Base-by-base conservation (phyloP, 2,329 filamentous ascomycete genomes). In the Chrysosporium queenslandicum region DNA sequence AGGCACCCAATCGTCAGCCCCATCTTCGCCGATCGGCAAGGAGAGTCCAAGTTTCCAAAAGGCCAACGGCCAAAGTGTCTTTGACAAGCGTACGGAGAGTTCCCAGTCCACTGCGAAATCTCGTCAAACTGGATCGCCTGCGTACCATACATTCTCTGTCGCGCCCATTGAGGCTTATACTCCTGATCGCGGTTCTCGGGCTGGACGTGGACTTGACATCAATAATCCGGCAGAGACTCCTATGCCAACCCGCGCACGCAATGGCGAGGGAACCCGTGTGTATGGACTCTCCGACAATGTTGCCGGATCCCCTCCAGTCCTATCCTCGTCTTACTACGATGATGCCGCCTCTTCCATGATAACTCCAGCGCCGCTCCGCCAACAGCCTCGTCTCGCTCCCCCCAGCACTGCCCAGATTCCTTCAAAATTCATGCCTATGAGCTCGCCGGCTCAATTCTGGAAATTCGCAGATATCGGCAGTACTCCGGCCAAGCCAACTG, bases 351-450 rank as follows among this genome's bases (percentile, higher is more conserved):
- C 70, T 3, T 71, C 68, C 8, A 73, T 75, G 65, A 70, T 74
- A 50, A 76, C 73, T 0, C 73, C 73, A 2, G 72, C 72, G 1
- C 73, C 73, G 8, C 68, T 73, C 55, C 68, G 72, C 18, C 71
- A 75, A 46, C 73, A 75, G 50, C 72, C 72, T 4, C 68, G 68
- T 7, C 64, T 74, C 4, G 72, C 71, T 11, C 72, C 73, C 6
- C 73, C 73, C 0, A 74, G 71, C 58, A 75, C 73, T 1, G 69
- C 71, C 2, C 72, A 74, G 51, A 68, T 74, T 14, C 73, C 73
- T 1, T 74, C 71, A 18, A 74, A 74, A 56, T 75, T 74, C 59
- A 75, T 76, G 72, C 71, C 72, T 3, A 71, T 74, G 64, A 75
- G 72, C 54, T 74, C 71, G 3, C 73, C 73, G 1, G 73, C 73